Evolutionary conservation across 2,329 filamentous ascomycete genomes (phyloP), one percentile per base, ranked within the genome.

Genomic region (Amphichorda felina): DNA sequence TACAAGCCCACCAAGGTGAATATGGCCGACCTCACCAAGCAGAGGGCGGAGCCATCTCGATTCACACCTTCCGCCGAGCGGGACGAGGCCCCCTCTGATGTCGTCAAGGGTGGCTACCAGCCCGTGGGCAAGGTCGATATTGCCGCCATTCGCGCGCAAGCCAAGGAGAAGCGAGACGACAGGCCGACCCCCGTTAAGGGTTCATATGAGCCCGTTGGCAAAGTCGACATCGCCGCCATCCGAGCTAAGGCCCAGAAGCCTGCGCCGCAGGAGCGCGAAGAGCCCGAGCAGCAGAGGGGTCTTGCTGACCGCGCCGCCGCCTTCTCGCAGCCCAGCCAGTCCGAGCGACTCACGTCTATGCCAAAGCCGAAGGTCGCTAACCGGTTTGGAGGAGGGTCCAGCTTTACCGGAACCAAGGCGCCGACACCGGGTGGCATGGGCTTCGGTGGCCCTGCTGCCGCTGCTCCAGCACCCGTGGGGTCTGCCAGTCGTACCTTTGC

Each of bases 51-150:
- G 43, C 67, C 79, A 9, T 75, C 80, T n/a, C 61, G 72, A 44
- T 75, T 72, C 50, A 64, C 69, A 36, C 57, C 64, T 36, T 55
- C 67, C 21, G 48, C 61, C 28, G 54, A 56, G 35, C 50, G 54
- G 26, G 60, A 71, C 32, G 66, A 73, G 33, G 55, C 59, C 5
- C 38, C 46, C 24, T 46, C 58, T 17, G 81, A 87, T 51, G 73
- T 95, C 15, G 77, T 96, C 35, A 82, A 64, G 50, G 91, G 91
- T 30, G 81, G 72, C 13, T 98, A 98, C 58, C 86, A 95, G 55
- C 91, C 91, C 15, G 66, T 98, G 47, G 91, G 91, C 38, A 96
- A 95, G 63, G 83, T 98, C n/a, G 88, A 98, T 51, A 96, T 98
- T 59, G 82, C 82, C 17, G 88, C 86, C 26, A 82, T 98, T 45